Evolutionary conservation across 495 filamentous ascomycete genomes (phyloP).

Genomic region (Trichoderma orchidacearum): DNA sequence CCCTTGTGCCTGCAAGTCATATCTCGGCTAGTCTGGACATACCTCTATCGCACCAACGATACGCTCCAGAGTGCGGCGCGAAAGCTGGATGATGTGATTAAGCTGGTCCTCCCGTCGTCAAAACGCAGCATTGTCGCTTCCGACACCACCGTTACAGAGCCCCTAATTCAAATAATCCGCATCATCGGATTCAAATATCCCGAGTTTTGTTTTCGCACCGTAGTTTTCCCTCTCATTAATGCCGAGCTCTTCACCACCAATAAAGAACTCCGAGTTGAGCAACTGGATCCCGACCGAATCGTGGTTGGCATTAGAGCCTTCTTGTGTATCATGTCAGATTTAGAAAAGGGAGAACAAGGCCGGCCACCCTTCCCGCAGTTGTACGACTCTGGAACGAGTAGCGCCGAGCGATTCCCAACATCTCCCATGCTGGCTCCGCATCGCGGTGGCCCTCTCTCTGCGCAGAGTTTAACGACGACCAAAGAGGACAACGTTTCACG

Average conservation of each 20-base stretch:
- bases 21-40: conserved; percentile 90
- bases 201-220: conserved; percentile 78
- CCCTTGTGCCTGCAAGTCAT: conserved; percentile 78
- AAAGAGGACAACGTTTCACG: conserved; percentile 48
- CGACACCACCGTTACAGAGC: conserved; percentile 71
- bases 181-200: conserved; percentile 92
- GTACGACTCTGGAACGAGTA: conserved; percentile 15
- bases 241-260: conserved; percentile 71
- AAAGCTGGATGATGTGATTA: conserved; percentile 79
- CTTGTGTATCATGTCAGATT: conserved; percentile 78
- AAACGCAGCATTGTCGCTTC: conserved; percentile 65
- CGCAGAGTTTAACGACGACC: background rate
- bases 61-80: conserved; percentile 47
- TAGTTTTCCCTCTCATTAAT: conserved; percentile 91
- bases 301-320: conserved; percentile 93
- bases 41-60: conserved; percentile 74
- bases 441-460: background rate
- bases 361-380: conserved; percentile 69
- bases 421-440: conserved; percentile 14
- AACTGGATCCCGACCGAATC: conserved; percentile 91
- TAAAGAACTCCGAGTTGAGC: conserved; percentile 74
- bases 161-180: conserved; percentile 81
- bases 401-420: conserved; percentile 11
- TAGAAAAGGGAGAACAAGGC: conserved; percentile 72
- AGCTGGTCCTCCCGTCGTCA: conserved; percentile 63